phyloP scores from a whole-genome alignment of 192 early-diverging fungal genomes.

The Podila horticola region DNA sequence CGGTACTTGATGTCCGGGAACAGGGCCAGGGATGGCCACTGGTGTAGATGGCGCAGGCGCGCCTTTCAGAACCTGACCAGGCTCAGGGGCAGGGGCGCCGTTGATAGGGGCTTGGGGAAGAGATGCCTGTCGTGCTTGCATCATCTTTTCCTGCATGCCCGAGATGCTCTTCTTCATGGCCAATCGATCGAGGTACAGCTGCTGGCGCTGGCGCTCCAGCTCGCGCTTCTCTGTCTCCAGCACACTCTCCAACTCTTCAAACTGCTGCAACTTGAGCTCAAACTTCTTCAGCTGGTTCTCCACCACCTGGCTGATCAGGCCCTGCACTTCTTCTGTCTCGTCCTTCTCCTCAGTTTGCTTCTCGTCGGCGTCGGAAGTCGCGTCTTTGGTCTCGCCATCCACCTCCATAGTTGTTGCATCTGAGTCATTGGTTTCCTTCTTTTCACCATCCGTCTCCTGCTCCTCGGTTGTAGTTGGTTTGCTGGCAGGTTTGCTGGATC shows the following conservation, averaged over 20 bases:
- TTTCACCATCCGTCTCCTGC: constrained; percentile 8
- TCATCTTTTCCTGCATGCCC: constrained; percentile 53
- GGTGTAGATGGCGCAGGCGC: neutral
- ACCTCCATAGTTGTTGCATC: neutral
- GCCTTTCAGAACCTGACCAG: neutral
- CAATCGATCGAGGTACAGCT: constrained; percentile 70
- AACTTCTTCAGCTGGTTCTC: constrained; percentile 90
- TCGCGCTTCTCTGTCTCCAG: constrained; percentile 89
- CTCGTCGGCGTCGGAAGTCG: neutral
- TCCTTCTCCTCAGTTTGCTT: neutral
- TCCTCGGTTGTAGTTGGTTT: constrained; percentile 27
- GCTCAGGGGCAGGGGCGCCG: constrained; percentile 15
- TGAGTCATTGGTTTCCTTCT: neutral
- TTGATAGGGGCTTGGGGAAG: constrained; percentile 9
- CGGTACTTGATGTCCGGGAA: neutral
- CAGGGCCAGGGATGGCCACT: too few relatives aligned
- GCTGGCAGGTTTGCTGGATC: constrained; percentile 1
- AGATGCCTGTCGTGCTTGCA: constrained; percentile 24
- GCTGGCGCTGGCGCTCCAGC: constrained; percentile 75
- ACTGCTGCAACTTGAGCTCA: constrained; percentile 93
- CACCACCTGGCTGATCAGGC: constrained; percentile 81
- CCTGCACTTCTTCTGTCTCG: constrained; percentile 71
- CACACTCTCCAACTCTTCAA: constrained; percentile 90
- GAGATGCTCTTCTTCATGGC: constrained; percentile 64
- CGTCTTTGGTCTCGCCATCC: neutral